These are phyloP conservation scores for Oryza glaberrima DNA, from an alignment of 176 grass and related monocot genomes.

Conservation along the genomic window DNA sequence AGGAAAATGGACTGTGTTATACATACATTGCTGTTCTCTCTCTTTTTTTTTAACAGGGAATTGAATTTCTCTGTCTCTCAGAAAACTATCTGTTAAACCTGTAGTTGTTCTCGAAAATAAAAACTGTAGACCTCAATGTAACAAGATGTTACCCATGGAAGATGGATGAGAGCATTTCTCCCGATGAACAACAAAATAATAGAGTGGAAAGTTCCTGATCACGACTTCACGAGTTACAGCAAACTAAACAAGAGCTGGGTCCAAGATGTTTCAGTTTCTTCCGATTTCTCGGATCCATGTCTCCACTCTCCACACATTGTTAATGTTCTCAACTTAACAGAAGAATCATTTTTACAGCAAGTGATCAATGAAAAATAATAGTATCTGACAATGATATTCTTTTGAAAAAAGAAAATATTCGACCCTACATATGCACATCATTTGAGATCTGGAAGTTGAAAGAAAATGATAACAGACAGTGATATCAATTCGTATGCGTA, in stretches of 20 bases:
- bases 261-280: not conserved
- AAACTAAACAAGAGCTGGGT: not conserved
- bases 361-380: not conserved
- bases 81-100: not conserved
- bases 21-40: not conserved
- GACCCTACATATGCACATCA: not conserved
- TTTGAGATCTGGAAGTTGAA: not conserved
- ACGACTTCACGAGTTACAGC: not conserved
- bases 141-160: not conserved
- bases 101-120: too few species aligned
- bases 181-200: not conserved
- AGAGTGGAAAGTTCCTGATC: not conserved
- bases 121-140: not conserved
- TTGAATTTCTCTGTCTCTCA: not conserved
- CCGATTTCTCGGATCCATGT: not conserved
- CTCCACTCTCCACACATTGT: not conserved
- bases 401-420: not conserved
- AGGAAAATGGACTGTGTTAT: not conserved
- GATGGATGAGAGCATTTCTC: not conserved
- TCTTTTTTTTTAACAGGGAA: not conserved
- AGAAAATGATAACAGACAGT: not conserved
- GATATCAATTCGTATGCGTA: conserved; percentile 8
- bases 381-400: not conserved
- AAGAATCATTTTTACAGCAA: not conserved
- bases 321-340: not conserved